Evolutionary conservation across 305 asterid genomes (phyloP), one percentile per base, ranked within the genome.

Genomic region (Fraxinus platypoda): DNA sequence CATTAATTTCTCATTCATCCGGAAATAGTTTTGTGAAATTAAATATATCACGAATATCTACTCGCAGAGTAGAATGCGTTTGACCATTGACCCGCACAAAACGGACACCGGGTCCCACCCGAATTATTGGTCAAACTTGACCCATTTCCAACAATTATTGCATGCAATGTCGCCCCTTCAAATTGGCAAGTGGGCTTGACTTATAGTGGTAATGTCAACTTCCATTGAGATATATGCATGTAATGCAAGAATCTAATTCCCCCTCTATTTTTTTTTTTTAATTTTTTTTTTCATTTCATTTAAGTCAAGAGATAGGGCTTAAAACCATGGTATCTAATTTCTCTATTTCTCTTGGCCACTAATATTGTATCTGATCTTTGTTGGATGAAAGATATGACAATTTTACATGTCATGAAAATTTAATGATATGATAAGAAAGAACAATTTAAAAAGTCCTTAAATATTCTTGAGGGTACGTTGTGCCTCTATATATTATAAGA

Each of bases 111-210:
- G 28, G 28, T 26, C 28, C 28, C 28, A 26, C 28, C 28, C 28
- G 28, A 26, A 26, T 26, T 26, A 26, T 26, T 26, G 1, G 28
- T 26, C 28, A 26, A 26, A 26, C 28, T 26, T 26, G 28, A 0
- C 28, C 28, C 28, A 26, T 26, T 26, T 26, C 28, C 28, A 30
- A 90, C 97, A 6, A 70, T 93, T n/a, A 21, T 90, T 26, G 94
- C 90, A 0, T 38, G 75, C 81, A 89, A 95, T 81, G 98, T 90
- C 77, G 97, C 94, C n/a, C 98, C 98, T 6, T 86, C 97, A 0
- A 91, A 87, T 64, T 93, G 98, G 98, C 91, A 87, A 8, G 77
- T 75, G 0, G 98, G 98, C 15, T 19, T 92, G 91, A 90, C 93
- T 85, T 95, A 93, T 66, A 66, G 86, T 31, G 78, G 91, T 41